Evolutionary conservation across 352 stramenopile genomes (phyloP), one percentile per base, ranked within the genome.

Genomic region (Nothophytophthora sp.): DNA sequence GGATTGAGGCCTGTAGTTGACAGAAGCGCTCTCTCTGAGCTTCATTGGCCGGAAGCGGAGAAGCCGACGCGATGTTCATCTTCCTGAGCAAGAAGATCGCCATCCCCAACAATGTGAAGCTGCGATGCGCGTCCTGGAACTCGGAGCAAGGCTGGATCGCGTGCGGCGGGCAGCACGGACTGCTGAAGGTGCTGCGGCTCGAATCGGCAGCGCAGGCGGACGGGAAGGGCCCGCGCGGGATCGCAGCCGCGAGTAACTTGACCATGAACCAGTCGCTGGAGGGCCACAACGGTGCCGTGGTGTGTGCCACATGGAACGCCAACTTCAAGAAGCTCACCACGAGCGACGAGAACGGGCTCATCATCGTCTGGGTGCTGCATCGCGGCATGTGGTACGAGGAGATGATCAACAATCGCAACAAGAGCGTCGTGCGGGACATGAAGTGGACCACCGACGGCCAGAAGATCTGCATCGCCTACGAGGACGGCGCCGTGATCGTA

Each of bases 381-480:
- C 78, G 82, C 44, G 81, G 88, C 33, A 92, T 96, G 70, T 98
- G 93, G 90, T 98, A 94, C 70, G 94, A 98, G 51, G 92, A 98
- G 64, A 98, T 98, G 93, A 98, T 98, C 60, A 98, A 98, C 73
- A 98, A 98, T 67, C 73, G 93, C 49, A 97, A 98, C 75, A 98
- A 97, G 62, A 95, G 73, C 53, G 91, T 97, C 29, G 93, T 98
- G 27, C 67, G 67, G 12, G 90, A 96, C 60, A 98, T 98, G 91
- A 97, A 97, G 65, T 98, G 92, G 93, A 97, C 90, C 5, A 85
- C 80, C 6, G 88, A 98, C 69, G 93, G 94, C 0, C 75, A 96
- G 63, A 96, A 96, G 69, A 98, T 98, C 50, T 98, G 92, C 59
- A 98, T 98, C 57, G 90, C 90, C 11, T 98, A 98, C 61, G 90